These are phyloP conservation scores for Suhomyces coccinellae DNA, from an alignment of 1,139 yeast species.

Conservation along the genomic window DNA sequence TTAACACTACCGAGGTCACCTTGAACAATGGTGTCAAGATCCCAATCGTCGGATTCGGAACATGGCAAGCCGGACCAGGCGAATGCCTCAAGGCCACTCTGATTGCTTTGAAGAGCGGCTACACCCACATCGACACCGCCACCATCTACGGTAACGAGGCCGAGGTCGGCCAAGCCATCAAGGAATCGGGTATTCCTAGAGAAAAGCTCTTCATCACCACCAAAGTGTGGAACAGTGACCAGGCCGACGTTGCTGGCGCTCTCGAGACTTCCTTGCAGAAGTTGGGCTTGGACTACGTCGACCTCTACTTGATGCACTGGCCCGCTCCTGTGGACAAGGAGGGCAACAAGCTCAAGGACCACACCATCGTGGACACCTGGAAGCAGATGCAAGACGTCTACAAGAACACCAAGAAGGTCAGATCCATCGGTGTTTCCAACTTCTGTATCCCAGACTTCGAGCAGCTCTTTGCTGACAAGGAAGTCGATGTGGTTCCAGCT, in stretches of 20 bases:
- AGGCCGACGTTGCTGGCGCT: slow-evolving; percentile 58
- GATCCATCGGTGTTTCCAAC: slow-evolving; percentile 80
- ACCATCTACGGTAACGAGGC: slow-evolving; percentile 66
- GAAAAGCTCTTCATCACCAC: slow-evolving; percentile 76
- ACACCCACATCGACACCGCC: slow-evolving; percentile 81
- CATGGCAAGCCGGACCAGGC: slow-evolving; percentile 69
- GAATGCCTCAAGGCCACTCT: slow-evolving; percentile 64
- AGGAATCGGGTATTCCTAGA: slow-evolving; percentile 67
- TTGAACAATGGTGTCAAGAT: slow-evolving; percentile 65
- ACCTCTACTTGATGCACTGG: slow-evolving; percentile 85
- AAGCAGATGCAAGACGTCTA: slow-evolving; percentile 61
- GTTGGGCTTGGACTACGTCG: slow-evolving; percentile 77
- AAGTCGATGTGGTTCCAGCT: slow-evolving; percentile 60
- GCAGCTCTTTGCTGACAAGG: slow-evolving; percentile 51
- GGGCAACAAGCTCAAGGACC: slow-evolving; percentile 23
- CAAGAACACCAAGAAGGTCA: slow-evolving; percentile 55
- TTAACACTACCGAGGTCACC: slow-evolving; percentile 29
- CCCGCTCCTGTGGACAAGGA: slow-evolving; percentile 57
- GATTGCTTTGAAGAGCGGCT: slow-evolving; percentile 66
- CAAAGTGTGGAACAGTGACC: slow-evolving; percentile 73
- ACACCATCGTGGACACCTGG: slow-evolving; percentile 61
- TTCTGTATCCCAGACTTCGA: slow-evolving; percentile 56
- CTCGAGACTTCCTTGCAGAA: slow-evolving; percentile 62
- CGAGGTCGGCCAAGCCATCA: slow-evolving; percentile 65
- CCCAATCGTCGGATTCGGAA: slow-evolving; percentile 75